Base-by-base conservation (phyloP, 495 filamentous ascomycete species). In the Aeminium ludgeri region DNA sequence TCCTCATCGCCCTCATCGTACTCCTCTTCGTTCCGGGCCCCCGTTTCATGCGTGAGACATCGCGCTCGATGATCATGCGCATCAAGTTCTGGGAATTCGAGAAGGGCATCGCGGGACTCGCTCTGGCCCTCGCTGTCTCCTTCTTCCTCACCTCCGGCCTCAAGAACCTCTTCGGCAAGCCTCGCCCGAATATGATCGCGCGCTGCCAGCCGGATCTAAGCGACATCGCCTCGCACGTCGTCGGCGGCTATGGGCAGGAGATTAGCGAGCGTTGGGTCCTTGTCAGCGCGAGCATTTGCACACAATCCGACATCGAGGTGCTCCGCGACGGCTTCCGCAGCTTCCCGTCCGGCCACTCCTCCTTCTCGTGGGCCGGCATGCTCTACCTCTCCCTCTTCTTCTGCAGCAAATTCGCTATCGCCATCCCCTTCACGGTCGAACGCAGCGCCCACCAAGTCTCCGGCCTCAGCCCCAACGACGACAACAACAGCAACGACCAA, bases 331-430 rank as follows among this genome's bases (percentile, higher is more conserved):
- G 74, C 1, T 82, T 82, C 49, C 49, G 68, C 5, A 74, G 69
- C 43, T 82, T 78, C 46, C 78, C 78, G 0, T 76, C 70, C 54
- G 78, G 78, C 0, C 77, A 82, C 59, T 58, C 75, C n/a, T 76
- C 74, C 20, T 67, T 72, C 41, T 65, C 73, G 5, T 80, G 73
- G 50, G 67, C 74, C 0, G 77, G 76, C 1, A 50, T 82, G 41
- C 61, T 64, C 2, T 82, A 82, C 51, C 64, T 82, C 16, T 82
- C 69, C 8, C 60, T 80, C 6, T 67, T 63, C 42, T 60, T 81
- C 8, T 68, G 61, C 41, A 40, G 76, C 18, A 79, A 80, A 54
- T 73, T 79, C 55, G 60, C 69, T 11, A 64, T 81, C 50, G 61
- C 63, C 2, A 68, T 79, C 43, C 73, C 75, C 2, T 11, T 45